Evolutionary conservation across 169 alveolate species (phyloP).

Genomic region (Plasmodium coatneyi): DNA sequence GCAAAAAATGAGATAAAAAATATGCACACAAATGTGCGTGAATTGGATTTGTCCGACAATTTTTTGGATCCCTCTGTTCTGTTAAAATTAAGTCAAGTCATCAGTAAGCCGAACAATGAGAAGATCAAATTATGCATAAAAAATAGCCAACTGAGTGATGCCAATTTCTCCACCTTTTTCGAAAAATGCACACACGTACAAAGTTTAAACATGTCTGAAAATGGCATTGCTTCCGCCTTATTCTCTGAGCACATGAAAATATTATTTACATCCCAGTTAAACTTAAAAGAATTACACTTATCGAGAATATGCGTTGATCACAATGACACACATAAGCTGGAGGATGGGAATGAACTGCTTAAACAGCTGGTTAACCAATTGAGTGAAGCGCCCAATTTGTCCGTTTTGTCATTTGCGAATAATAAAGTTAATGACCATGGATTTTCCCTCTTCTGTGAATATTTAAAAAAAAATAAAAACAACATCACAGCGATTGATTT

Average conservation of each 20-base stretch:
- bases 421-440: constrained; percentile 33
- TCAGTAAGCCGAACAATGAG: background rate
- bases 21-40: background rate
- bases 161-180: background rate
- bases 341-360: background rate
- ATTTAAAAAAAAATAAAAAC: constrained; percentile 21
- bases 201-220: constrained; percentile 29
- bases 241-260: constrained; percentile 13
- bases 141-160: background rate
- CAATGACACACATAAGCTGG: background rate
- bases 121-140: constrained; percentile 12
- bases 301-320: constrained; percentile 11
- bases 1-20: background rate
- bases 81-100: background rate
- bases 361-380: background rate
- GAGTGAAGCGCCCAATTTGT: background rate
- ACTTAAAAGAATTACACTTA: constrained; percentile 34
- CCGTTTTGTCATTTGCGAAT: constrained; percentile 16
- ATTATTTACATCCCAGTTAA: constrained; percentile 3
- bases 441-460: constrained; percentile 10
- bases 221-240: background rate
- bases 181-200: constrained; percentile 17
- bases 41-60: constrained; percentile 44
- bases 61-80: background rate
- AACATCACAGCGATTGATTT: constrained; percentile 32